These are phyloP conservation scores for Pseudopithomyces maydicus DNA, from an alignment of 2,329 filamentous ascomycete genomes.

Conservation along the genomic window DNA sequence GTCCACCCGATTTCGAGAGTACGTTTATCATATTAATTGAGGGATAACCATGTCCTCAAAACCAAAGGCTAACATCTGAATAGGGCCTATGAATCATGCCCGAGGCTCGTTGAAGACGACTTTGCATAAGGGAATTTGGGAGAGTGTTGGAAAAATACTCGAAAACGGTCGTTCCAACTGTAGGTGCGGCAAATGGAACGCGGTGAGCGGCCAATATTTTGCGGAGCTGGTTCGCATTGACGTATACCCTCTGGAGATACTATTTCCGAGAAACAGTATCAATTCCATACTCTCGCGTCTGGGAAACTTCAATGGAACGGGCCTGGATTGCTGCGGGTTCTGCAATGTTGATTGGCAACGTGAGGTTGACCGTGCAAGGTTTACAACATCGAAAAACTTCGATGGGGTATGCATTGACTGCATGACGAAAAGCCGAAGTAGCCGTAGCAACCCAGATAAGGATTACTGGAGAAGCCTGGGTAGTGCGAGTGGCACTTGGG, in stretches of 20 bases:
- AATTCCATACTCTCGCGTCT: slow-evolving; percentile 15
- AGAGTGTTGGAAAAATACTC: slow-evolving; percentile 12
- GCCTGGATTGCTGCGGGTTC: background rate
- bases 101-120: slow-evolving; percentile 20
- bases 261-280: slow-evolving; percentile 15
- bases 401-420: slow-evolving; percentile 41
- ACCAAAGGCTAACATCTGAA: background rate
- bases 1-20: slow-evolving; percentile 24
- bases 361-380: background rate
- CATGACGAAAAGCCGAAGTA: slow-evolving; percentile 24
- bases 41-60: no score
- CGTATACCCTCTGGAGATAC: slow-evolving; percentile 20
- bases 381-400: no score
- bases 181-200: slow-evolving; percentile 13
- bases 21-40: slow-evolving; percentile 6
- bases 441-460: slow-evolving; percentile 12
- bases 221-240: slow-evolving; percentile 14
- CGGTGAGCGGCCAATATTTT: slow-evolving; percentile 19
- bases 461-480: slow-evolving; percentile 28
- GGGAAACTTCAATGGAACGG: slow-evolving; percentile 8
- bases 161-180: slow-evolving; percentile 5
- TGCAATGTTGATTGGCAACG: slow-evolving; percentile 3
- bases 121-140: slow-evolving; percentile 19
- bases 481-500: slow-evolving; percentile 17
- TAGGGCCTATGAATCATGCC: slow-evolving; percentile 26